A percentile compares a stretch with the other conserved stretches of the same genome.
Evolutionary conservation across 148 eudicot species (phyloP).

Genomic region (Dianthus caryophyllus): DNA sequence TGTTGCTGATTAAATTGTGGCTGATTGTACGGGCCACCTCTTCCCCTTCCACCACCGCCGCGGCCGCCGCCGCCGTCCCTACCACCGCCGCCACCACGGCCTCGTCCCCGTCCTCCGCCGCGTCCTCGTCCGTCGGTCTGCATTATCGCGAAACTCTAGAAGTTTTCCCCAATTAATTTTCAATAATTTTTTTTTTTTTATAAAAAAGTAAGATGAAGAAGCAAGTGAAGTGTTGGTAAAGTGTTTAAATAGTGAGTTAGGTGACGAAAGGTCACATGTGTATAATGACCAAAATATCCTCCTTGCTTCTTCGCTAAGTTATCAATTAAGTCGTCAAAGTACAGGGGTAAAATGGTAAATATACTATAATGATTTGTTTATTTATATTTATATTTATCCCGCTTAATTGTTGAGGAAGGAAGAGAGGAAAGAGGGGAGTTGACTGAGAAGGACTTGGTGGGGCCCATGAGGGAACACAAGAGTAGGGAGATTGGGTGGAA

Average conservation of each 20-base stretch:
- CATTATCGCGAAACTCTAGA: conserved; percentile 3
- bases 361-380: too few species aligned
- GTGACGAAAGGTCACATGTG: background rate
- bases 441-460: background rate
- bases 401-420: too few species aligned
- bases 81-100: background rate
- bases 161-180: background rate
- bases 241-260: background rate
- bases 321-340: background rate
- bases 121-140: background rate
- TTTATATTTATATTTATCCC: too few species aligned
- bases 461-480: background rate
- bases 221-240: background rate
- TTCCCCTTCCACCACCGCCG: conserved; percentile 13
- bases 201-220: background rate
- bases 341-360: too few species aligned
- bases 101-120: background rate
- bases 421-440: background rate
- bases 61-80: background rate
- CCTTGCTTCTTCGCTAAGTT: background rate
- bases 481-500: too few species aligned
- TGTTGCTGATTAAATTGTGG: background rate
- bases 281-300: background rate
- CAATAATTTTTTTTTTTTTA: background rate
- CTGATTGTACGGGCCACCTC: background rate